Evolutionary conservation across 495 filamentous ascomycete species (phyloP).

Genomic region (Daldinia decipiens): DNA sequence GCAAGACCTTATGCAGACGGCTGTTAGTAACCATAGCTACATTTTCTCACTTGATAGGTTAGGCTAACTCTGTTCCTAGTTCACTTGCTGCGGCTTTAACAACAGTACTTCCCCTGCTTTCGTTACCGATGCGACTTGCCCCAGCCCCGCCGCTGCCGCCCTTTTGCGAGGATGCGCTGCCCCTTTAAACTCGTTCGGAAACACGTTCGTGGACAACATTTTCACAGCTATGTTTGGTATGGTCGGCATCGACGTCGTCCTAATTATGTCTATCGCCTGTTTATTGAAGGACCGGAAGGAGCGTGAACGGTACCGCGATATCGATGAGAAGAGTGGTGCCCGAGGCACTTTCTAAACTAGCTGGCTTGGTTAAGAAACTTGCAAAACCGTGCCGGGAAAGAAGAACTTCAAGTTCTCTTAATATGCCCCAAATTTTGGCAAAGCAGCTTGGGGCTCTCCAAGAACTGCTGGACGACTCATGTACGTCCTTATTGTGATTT

Average conservation of each 20-base stretch:
- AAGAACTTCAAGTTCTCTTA: slow-evolving; percentile 3
- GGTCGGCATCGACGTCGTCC: slow-evolving; percentile 71
- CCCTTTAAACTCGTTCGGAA: slow-evolving; percentile 70
- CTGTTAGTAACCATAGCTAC: slow-evolving; percentile 56
- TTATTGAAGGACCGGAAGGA: slow-evolving; percentile 78
- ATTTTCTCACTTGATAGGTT: background rate
- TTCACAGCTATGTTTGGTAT: slow-evolving; percentile 81
- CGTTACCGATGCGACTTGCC: slow-evolving; percentile 68
- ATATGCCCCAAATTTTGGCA: background rate
- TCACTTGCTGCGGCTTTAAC: slow-evolving; percentile 78
- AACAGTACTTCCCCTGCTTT: slow-evolving; percentile 73
- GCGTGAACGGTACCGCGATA: slow-evolving; percentile 72
- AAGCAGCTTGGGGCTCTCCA: slow-evolving; percentile 1
- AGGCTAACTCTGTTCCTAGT: slow-evolving; percentile 57
- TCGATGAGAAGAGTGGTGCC: slow-evolving; percentile 74
- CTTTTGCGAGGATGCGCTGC: slow-evolving; percentile 70
- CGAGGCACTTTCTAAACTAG: slow-evolving; percentile 50
- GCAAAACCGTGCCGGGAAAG: slow-evolving; percentile 20
- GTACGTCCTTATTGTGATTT: slow-evolving; percentile 16
- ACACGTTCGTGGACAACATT: slow-evolving; percentile 73
- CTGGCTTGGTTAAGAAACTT: slow-evolving; percentile 11
- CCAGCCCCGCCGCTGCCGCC: slow-evolving; percentile 70
- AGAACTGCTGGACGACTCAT: slow-evolving; percentile 15
- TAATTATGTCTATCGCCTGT: slow-evolving; percentile 73
- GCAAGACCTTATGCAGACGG: slow-evolving; percentile 72